Conservation (phyloP, 2,329 filamentous ascomycete species). For the Penicillium sp. region DNA sequence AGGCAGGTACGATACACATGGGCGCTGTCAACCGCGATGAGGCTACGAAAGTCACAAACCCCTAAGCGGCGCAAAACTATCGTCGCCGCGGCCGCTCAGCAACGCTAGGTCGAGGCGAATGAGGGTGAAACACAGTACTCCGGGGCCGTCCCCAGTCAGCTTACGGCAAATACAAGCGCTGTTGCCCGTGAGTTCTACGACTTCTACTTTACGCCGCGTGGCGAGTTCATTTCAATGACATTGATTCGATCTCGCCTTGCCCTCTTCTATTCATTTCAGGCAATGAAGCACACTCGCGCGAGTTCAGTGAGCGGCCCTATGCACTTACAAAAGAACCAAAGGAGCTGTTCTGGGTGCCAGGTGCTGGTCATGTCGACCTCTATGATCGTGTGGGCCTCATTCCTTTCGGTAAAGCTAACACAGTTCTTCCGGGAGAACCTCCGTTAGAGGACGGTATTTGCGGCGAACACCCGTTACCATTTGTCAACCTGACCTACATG, state of each 20-base stretch:
- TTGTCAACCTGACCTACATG: no score
- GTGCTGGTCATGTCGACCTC: conserved; percentile 43
- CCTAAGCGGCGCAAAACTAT: conserved; percentile 20
- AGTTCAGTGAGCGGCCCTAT: no score
- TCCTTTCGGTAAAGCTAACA: conserved; percentile 37
- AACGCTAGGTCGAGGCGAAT: conserved; percentile 27
- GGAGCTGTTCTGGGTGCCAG: conserved; percentile 39
- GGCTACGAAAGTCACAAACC: conserved; percentile 15
- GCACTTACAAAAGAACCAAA: conserved; percentile 39
- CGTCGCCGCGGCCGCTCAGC: conserved; percentile 20
- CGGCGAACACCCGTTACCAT: no score
- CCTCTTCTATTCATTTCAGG: conserved; percentile 29
- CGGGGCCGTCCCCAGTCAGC: no score
- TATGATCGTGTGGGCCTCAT: conserved; percentile 45
- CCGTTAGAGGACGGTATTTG: neutral
- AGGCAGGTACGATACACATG: conserved; percentile 16
- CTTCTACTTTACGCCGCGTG: no score
- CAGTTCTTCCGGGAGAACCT: conserved; percentile 29
- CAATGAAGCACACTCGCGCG: conserved; percentile 28
- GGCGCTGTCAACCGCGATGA: neutral
- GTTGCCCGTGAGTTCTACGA: no score
- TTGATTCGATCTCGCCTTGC: conserved; percentile 28
- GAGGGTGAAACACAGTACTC: conserved; percentile 4
- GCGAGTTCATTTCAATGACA: conserved; percentile 12
- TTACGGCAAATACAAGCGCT: no score